Percentiles rank a stretch among this genome's conserved stretches.
Conservation (phyloP, 495 filamentous ascomycete genomes). For the Penicillium nucicola region DNA sequence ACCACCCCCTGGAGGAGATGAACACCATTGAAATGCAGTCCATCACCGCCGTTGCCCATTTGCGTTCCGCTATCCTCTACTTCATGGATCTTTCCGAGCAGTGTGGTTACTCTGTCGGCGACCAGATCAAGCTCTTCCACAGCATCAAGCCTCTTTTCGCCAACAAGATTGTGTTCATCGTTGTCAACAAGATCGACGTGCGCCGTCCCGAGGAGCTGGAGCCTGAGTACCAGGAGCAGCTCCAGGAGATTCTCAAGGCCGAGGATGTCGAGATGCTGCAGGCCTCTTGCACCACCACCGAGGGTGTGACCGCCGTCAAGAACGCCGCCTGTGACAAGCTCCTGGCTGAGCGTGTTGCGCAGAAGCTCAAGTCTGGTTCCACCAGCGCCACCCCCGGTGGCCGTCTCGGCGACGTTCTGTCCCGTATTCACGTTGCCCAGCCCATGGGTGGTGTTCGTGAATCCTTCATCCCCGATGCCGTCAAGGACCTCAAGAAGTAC, state of each 20-base stretch:
- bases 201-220: conserved; percentile 85
- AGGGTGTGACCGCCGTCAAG: conserved; percentile 91
- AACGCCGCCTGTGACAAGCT: conserved; percentile 92
- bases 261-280: conserved; percentile 88
- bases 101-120: conserved; percentile 89
- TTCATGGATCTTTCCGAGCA: conserved; percentile 99
- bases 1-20: conserved; percentile 99
- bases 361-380: conserved; percentile 90
- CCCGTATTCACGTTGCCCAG: conserved; percentile 92
- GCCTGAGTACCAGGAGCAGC: conserved; percentile 67
- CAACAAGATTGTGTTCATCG: conserved; percentile 93
- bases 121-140: conserved; percentile 90
- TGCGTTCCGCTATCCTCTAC: conserved; percentile 90
- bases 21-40: conserved; percentile 99
- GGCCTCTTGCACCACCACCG: conserved; percentile 89
- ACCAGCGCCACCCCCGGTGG: conserved; percentile 67
- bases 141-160: conserved; percentile 95
- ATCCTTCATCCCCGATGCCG: conserved; percentile 83
- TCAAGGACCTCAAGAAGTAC: conserved; percentile 78
- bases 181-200: conserved; percentile 98
- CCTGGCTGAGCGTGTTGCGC: conserved; percentile 85
- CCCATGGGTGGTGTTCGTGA: conserved; percentile 81
- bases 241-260: conserved; percentile 76
- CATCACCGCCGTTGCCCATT: conserved; percentile 94
- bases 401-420: conserved; percentile 81